Evolutionary conservation across 139 green algal species (phyloP), one percentile per base, ranked within the genome.

Genomic region (Closterium sp.): DNA sequence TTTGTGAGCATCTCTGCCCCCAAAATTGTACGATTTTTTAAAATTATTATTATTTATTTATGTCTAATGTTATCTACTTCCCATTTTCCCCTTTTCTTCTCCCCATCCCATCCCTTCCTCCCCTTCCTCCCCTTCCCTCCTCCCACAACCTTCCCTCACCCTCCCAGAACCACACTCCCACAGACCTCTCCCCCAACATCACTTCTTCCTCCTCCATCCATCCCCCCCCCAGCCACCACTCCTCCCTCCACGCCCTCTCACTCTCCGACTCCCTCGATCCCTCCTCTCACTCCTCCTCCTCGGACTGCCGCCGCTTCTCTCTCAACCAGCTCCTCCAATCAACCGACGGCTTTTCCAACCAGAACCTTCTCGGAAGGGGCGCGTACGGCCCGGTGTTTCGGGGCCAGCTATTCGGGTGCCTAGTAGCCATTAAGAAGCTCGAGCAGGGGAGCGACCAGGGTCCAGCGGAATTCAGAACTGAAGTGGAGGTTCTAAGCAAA

Each of bases 401-500:
- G 9, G 84, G 84, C 31, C 84, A 43, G 84, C 31, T 88, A 12
- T 36, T 30, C 84, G 84, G 84, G 31, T 35, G 31, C 31, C 8
- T 38, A 8, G 84, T 88, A 21, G 84, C 84, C 2, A 88, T 88
- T 3, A 88, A 88, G 33, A 88, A 88, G 12, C 84, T 88, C n/a
- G 32, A 88, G n/a, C 33, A 34, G 4, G 87, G 87, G 12, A 84
- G 87, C 33, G 36, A 89, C 30, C 84, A 89, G 28, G 86, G 86
- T 21, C 84, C 89, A 8, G 85, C 36, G 5, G 89, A 92, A 4
- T 92, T 92, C 85, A 28, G 69, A 30, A 89, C 33, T 7, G 89
- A 93, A 93, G 93, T 95, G 21, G 30, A 64, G 86, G 95, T 96
- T 33, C 91, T 96, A 36, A 89, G 81, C 0, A 84, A 91, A 3